Evolutionary conservation across 306 rosid species (phyloP).

Genomic region (Dryas octopetala): DNA sequence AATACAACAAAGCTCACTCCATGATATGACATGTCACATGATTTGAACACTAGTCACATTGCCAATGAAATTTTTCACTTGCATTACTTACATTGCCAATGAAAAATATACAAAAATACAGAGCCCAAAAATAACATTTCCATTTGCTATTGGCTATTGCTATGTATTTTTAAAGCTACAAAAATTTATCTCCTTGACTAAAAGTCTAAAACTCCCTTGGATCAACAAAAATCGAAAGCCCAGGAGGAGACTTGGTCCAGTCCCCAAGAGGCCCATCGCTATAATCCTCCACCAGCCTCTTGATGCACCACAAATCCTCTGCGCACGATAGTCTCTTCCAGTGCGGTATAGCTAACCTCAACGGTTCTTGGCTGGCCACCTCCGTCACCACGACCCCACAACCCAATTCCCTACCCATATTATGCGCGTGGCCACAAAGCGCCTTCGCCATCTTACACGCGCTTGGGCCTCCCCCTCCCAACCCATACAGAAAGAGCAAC

Average conservation of each 20-base stretch:
- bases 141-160: not conserved
- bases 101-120: no score
- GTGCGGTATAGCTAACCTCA: slow-evolving; percentile 58
- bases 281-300: slow-evolving; percentile 60
- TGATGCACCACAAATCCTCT: slow-evolving; percentile 77
- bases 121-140: no score
- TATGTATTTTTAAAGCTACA: not conserved
- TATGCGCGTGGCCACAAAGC: slow-evolving; percentile 59
- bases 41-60: no score
- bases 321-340: slow-evolving; percentile 68
- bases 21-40: no score
- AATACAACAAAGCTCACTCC: no score
- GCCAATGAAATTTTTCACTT: no score
- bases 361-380: slow-evolving; percentile 57
- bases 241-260: slow-evolving; percentile 71
- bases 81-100: no score
- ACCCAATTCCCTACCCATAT: slow-evolving; percentile 50
- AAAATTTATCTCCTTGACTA: not conserved
- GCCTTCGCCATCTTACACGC: slow-evolving; percentile 43
- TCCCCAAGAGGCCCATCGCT: slow-evolving; percentile 70
- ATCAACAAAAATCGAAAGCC: slow-evolving; percentile 71
- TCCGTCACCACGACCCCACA: slow-evolving; percentile 75
- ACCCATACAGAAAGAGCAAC: slow-evolving; percentile 58
- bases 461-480: slow-evolving; percentile 64
- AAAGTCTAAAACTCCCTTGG: slow-evolving; percentile 60